These are phyloP conservation scores for Thielaviopsis euricoi DNA, from an alignment of 2,329 filamentous ascomycete species.

Conservation along the genomic window DNA sequence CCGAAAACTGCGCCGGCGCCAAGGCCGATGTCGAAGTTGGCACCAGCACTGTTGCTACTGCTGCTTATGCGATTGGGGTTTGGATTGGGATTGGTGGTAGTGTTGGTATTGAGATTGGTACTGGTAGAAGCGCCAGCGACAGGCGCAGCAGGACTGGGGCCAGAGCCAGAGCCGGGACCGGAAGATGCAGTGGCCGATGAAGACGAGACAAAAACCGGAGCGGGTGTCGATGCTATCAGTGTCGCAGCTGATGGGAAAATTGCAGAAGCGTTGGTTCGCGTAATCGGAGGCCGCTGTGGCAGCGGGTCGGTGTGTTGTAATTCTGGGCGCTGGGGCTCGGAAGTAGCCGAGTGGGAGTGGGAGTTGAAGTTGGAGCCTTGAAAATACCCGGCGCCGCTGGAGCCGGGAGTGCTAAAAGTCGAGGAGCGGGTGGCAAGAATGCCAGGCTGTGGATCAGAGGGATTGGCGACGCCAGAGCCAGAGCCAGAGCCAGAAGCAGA, in stretches of 20 bases:
- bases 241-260: not conserved
- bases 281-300: not conserved
- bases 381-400: not conserved
- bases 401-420: not conserved
- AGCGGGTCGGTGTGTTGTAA: not conserved
- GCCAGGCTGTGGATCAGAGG: not conserved
- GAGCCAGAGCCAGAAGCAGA: not conserved
- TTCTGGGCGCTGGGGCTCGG: not conserved
- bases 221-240: not conserved
- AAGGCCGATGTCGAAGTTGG: not conserved
- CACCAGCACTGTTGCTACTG: not conserved
- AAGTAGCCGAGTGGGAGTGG: not conserved
- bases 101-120: slow-evolving; percentile 1
- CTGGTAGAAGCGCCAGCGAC: not conserved
- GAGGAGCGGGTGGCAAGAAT: not conserved
- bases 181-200: slow-evolving; percentile 14
- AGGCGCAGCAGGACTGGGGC: too few species aligned
- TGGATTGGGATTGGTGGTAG: not conserved
- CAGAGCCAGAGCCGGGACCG: slow-evolving; percentile 15
- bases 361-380: not conserved
- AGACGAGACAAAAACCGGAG: not conserved
- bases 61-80: not conserved
- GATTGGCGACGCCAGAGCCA: not conserved
- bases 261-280: not conserved
- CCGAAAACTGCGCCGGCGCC: not conserved